Conservation (phyloP, 331 rosid species). For the Phaseolus coccineus region DNA sequence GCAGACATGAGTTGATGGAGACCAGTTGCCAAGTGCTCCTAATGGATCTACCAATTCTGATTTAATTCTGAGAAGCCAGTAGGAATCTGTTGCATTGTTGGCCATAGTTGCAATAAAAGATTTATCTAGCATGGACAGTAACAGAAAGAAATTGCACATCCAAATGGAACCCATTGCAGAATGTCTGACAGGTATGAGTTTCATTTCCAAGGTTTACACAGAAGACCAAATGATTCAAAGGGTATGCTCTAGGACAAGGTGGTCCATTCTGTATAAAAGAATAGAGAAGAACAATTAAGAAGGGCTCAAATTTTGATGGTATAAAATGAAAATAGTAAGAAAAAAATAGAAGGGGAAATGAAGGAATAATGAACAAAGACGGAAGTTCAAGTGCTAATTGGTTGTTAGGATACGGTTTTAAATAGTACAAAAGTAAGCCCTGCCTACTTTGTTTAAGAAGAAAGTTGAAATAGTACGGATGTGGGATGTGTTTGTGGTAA, state of each 20-base stretch:
- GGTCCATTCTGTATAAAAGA: slow-evolving; percentile 45
- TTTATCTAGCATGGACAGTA: slow-evolving; percentile 48
- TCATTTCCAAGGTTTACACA: slow-evolving; percentile 54
- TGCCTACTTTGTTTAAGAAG: slow-evolving; percentile 45
- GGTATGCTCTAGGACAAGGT: slow-evolving; percentile 31
- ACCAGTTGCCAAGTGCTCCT: slow-evolving; percentile 76
- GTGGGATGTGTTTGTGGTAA: background rate
- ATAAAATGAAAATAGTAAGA: slow-evolving; percentile 35
- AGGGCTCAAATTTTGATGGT: slow-evolving; percentile 26
- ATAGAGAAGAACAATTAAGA: slow-evolving; percentile 38
- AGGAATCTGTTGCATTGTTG: slow-evolving; percentile 57
- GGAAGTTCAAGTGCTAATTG: slow-evolving; percentile 43
- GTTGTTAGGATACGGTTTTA: slow-evolving; percentile 50
- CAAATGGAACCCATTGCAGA: slow-evolving; percentile 56
- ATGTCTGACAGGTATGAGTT: slow-evolving; percentile 37
- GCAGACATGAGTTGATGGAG: slow-evolving; percentile 62
- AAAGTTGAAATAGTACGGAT: slow-evolving; percentile 21
- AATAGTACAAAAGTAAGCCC: slow-evolving; percentile 52
- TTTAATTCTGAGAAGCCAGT: slow-evolving; percentile 73
- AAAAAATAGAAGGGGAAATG: slow-evolving; percentile 40
- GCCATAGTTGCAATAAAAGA: slow-evolving; percentile 53
- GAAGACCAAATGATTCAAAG: slow-evolving; percentile 36
- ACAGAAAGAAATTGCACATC: slow-evolving; percentile 53
- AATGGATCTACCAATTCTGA: slow-evolving; percentile 70
- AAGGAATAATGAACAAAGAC: slow-evolving; percentile 38